Conservation (phyloP, 2,329 filamentous ascomycete genomes). For the Colletotrichum incanum region DNA sequence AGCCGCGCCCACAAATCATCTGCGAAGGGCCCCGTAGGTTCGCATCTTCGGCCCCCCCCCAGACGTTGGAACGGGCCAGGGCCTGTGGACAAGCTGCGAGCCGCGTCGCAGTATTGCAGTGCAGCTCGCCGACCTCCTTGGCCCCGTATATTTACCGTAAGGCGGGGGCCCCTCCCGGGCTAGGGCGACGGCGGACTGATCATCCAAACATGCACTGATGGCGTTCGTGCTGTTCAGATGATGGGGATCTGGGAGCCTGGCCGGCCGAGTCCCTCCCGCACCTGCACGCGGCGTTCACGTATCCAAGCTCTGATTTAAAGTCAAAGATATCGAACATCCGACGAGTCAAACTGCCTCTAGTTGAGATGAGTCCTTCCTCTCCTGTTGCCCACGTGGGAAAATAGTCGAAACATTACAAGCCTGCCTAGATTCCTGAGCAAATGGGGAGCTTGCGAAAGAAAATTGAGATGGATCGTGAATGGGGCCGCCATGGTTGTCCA, state of each 20-base stretch:
- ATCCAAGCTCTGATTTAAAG: conserved; percentile 16
- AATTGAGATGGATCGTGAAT: background rate
- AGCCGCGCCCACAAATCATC: background rate
- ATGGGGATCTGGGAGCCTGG: conserved; percentile 15
- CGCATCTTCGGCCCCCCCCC: no score
- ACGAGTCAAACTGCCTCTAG: background rate
- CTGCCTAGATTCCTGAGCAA: background rate
- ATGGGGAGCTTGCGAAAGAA: conserved; percentile 16
- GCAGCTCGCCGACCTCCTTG: conserved; percentile 15
- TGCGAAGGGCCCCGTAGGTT: background rate
- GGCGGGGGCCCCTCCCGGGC: background rate
- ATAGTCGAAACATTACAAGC: background rate
- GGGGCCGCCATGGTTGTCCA: conserved; percentile 13
- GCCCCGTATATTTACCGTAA: conserved; percentile 16
- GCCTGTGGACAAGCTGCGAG: background rate
- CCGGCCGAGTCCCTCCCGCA: conserved; percentile 10
- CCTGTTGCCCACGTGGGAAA: conserved; percentile 13
- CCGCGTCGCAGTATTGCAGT: conserved; percentile 12
- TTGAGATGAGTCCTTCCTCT: background rate
- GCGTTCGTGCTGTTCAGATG: conserved; percentile 20
- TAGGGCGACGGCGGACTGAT: conserved; percentile 4
- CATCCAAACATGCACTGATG: conserved; percentile 23
- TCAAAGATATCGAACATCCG: background rate
- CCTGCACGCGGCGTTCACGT: conserved; percentile 23
- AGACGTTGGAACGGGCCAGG: background rate